Percentiles rank a stretch among this genome's conserved stretches.
Conservation (phyloP, 768 basidiomycete genomes). For the Suillus alpinus region DNA sequence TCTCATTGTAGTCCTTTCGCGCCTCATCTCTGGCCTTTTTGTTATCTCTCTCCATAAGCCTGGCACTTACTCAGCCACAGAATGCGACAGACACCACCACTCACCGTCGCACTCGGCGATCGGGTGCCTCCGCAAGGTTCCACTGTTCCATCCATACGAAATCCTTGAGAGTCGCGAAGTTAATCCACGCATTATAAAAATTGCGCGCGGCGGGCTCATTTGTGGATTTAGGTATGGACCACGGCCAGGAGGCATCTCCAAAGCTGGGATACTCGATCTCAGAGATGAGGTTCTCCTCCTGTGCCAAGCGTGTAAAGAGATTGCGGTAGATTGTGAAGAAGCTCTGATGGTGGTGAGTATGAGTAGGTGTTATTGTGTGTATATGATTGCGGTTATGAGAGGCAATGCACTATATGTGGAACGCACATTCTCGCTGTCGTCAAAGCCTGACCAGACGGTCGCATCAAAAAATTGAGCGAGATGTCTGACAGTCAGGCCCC, state of each 20-base stretch:
- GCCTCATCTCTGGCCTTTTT: conserved; percentile 87
- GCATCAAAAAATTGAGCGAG: conserved; percentile 82
- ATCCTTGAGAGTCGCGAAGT: conserved; percentile 83
- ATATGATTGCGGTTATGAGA: conserved; percentile 3
- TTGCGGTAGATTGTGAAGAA: conserved; percentile 90
- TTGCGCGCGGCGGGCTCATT: conserved; percentile 52
- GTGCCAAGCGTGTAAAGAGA: conserved; percentile 76
- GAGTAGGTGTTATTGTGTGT: background rate
- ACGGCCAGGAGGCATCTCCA: conserved; percentile 74
- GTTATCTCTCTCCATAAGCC: conserved; percentile 95
- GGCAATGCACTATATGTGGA: background rate
- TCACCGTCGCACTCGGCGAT: conserved; percentile 77
- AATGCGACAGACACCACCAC: conserved; percentile 8
- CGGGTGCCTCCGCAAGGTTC: conserved; percentile 81
- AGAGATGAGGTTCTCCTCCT: conserved; percentile 62
- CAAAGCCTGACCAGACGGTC: conserved; percentile 61
- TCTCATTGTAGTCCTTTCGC: conserved; percentile 89
- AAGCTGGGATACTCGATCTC: conserved; percentile 72
- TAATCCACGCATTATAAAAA: conserved; percentile 87
- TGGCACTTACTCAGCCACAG: conserved; percentile 23
- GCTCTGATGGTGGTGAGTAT: conserved; percentile 45
- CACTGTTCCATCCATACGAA: conserved; percentile 88
- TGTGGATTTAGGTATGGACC: conserved; percentile 49
- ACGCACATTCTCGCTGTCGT: conserved; percentile 60
- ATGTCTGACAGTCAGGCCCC: conserved; percentile 79